A percentile compares a stretch with the other conserved stretches of the same genome.
Conservation (phyloP, 768 basidiomycete species). For the Lenzites betulinus region DNA sequence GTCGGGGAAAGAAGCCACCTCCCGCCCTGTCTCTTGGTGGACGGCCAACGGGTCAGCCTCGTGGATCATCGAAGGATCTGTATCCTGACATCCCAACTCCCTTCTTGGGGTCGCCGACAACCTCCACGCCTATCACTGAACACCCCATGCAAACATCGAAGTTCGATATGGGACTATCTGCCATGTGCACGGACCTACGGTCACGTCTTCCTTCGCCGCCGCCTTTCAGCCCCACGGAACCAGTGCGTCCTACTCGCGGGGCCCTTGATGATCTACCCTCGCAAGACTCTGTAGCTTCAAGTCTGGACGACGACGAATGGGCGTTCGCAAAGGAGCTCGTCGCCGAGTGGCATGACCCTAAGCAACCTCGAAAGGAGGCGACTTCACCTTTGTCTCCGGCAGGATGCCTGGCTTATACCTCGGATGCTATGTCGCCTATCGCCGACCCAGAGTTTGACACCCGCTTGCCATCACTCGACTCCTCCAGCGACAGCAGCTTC, state of each 20-base stretch:
- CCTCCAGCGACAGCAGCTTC: background rate
- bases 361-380: background rate
- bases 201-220: constrained; percentile 33
- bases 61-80: constrained; percentile 21
- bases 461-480: background rate
- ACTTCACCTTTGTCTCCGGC: constrained; percentile 15
- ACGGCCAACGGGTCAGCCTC: background rate
- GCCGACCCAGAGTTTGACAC: background rate
- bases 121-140: constrained; percentile 35
- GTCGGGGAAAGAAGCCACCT: constrained; percentile 40
- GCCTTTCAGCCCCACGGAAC: constrained; percentile 23
- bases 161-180: constrained; percentile 34
- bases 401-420: constrained; percentile 7
- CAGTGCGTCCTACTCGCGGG: background rate
- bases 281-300: constrained; percentile 3
- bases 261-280: background rate
- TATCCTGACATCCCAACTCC: constrained; percentile 48
- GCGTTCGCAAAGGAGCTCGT: constrained; percentile 38
- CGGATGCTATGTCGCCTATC: background rate
- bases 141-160: constrained; percentile 5
- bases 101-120: constrained; percentile 41
- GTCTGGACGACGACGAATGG: constrained; percentile 37
- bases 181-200: constrained; percentile 40
- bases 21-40: constrained; percentile 30
- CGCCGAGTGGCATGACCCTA: constrained; percentile 22